Evolutionary conservation across 208 protist species (phyloP), one percentile per base, ranked within the genome.

Genomic region (Tritrichomonas musculus): DNA sequence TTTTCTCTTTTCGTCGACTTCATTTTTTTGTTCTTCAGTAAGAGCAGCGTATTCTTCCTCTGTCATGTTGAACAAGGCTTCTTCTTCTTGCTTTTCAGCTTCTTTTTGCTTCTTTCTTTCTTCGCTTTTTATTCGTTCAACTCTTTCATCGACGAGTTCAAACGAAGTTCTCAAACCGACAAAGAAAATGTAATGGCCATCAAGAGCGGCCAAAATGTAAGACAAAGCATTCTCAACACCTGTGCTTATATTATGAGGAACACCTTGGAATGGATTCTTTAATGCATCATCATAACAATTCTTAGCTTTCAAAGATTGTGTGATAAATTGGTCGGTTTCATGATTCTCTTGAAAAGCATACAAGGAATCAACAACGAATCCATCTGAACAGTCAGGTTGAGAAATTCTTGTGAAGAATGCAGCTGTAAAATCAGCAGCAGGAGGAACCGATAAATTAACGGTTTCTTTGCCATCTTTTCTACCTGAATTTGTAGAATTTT

Each of bases 321-420:
- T 5, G 8, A 88, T 36, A 60, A 53, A 88, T 25, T 60, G 13
- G 4, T 88, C 47, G 33, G 77, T 88, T 8, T 53, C 47, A n/a
- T 88, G 13, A 20, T 57, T 53, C 33, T 55, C 25, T 88, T 47
- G 41, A 20, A 88, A 50, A 33, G 47, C 27, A 57, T 88, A 13
- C 39, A 88, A 57, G 20, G n/a, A 25, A 88, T 88, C 77, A 88
- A 88, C 30, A 39, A 88, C 47, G 39, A 88, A 88, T n/a, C 77
- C 77, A 88, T 88, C 41, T 5, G 44, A 14, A 50, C 47, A 53
- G 30, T 88, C 77, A 27, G 17, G 9, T 36, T 88, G 41, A n/a
- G 33, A 27, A 60, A 88, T 88, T 60, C 41, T 22, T 20, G 41
- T 17, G 33, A 14, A 44, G 17, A 88, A 60, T 33, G 20, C 30